Base-by-base conservation (phyloP, 768 basidiomycete genomes). In the Boletus speciosus region DNA sequence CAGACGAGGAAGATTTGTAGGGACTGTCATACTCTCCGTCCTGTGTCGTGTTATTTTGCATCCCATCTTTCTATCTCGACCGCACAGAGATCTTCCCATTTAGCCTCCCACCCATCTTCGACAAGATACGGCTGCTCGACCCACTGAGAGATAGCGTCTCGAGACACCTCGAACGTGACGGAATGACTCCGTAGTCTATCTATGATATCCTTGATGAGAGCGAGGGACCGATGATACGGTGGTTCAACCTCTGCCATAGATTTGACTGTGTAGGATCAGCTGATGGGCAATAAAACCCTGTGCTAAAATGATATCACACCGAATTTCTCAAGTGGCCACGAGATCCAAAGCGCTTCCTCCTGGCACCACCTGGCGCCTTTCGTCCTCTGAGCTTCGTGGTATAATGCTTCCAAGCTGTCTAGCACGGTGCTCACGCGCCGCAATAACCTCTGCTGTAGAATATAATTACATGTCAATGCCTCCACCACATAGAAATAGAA, bases 311-410 rank as follows among this genome's bases (percentile, higher is more conserved):
- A 34, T 19, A 48, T 65, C 75, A 39, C 55, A 88, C 90, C 87
- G 52, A 93, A 90, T 68, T 81, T 86, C 60, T 88, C 85, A 27
- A 92, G 71, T 0, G 90, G 75, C 90, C 90, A 93, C 11, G 90
- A 90, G 25, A 81, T 72, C 90, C 90, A 93, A 41, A 93, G 73
- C 1, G 88, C 84, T 55, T 91, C 87, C 58, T 81, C 74, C 12
- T 78, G 76, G 2, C 81, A 84, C 85, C 87, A 91, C 56, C 76
- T 72, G 73, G 81, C 84, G 0, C 90, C 89, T 67, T 88, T 90
- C 15, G 73, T 69, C 66, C 80, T 88, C 62, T 83, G 79, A 3
- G 88, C 88, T 40, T 93, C 90, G 29, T 79, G 71, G 12, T 90
- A 70, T 3, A 90, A 65, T 3, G 68, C 63, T 55, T 93, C 90